Conservation (phyloP, 2,329 filamentous ascomycete species). For the Fusarium piperis region DNA sequence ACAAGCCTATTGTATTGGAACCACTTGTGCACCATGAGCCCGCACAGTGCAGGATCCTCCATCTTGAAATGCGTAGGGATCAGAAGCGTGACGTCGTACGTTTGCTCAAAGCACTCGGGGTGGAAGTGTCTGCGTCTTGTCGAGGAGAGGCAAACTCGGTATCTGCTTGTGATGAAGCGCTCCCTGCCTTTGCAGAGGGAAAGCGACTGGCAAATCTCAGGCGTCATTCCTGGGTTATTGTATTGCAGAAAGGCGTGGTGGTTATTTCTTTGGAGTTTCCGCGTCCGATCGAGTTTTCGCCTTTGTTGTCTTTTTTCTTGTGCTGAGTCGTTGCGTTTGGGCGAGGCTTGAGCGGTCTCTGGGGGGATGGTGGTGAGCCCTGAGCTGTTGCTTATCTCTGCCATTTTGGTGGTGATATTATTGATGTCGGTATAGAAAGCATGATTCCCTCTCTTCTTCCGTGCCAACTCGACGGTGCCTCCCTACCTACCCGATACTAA, state of each 20-base stretch:
- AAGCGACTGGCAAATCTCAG: background rate
- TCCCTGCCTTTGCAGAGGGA: background rate
- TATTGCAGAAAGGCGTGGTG: background rate
- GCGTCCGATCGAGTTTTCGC: background rate
- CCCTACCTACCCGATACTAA: background rate
- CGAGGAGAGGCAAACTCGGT: background rate
- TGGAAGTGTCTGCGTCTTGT: background rate
- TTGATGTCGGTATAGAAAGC: background rate
- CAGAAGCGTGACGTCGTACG: background rate
- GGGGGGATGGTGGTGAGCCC: background rate
- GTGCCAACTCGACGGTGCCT: background rate
- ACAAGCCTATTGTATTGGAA: background rate
- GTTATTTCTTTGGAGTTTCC: background rate
- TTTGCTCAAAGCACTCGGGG: background rate
- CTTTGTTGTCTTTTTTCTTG: background rate
- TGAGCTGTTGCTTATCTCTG: background rate
- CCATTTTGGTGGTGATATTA: background rate
- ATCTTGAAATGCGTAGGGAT: background rate
- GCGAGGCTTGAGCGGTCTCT: background rate
- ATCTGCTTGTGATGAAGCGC: background rate
- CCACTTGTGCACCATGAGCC: background rate
- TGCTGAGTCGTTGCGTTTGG: background rate
- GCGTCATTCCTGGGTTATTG: background rate
- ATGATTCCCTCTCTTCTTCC: background rate
- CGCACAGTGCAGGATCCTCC: background rate